Evolutionary conservation across 2,329 filamentous ascomycete genomes (phyloP).

Genomic region (Plectosphaerella plurivora): DNA sequence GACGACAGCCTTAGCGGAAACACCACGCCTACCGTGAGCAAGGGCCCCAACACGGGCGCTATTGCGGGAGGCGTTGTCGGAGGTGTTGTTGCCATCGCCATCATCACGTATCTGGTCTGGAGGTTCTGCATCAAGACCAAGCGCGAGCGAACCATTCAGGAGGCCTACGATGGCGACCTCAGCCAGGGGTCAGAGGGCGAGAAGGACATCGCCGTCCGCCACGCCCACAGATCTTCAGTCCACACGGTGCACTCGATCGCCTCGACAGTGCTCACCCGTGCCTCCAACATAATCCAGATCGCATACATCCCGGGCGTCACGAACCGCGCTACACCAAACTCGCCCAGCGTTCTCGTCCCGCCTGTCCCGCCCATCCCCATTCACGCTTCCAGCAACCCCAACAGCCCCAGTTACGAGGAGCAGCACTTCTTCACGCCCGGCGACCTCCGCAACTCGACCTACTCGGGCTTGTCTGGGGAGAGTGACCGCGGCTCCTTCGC

Average conservation of each 20-base stretch:
- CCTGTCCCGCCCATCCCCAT: slow-evolving; percentile 89
- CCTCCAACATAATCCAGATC: slow-evolving; percentile 99
- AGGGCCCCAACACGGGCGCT: slow-evolving; percentile 67
- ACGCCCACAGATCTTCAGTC: slow-evolving; percentile 68
- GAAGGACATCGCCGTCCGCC: slow-evolving; percentile 48
- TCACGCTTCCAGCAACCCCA: slow-evolving; percentile 49
- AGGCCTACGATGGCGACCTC: slow-evolving; percentile 53
- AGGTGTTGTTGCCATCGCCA: slow-evolving; percentile 70
- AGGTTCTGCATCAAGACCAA: slow-evolving; percentile 80
- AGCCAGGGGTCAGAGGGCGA: slow-evolving; percentile 52
- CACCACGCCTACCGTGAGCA: slow-evolving; percentile 9
- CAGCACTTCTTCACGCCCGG: slow-evolving; percentile 92
- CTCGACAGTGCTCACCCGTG: slow-evolving; percentile 89
- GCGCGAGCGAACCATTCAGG: slow-evolving; percentile 54
- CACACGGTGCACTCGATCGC: slow-evolving; percentile 89
- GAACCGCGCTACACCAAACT: slow-evolving; percentile 82
- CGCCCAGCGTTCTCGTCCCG: slow-evolving; percentile 76
- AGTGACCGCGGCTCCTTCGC: slow-evolving; percentile 60
- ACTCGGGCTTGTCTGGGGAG: slow-evolving; percentile 68
- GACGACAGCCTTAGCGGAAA: slow-evolving; percentile 15
- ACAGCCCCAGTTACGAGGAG: slow-evolving; percentile 59
- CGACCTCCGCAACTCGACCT: slow-evolving; percentile 86
- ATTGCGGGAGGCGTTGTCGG: slow-evolving; percentile 92
- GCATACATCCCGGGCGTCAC: slow-evolving; percentile 97
- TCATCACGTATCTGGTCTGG: slow-evolving; percentile 78